Base-by-base conservation (phyloP, 208 protist genomes). In the Crithidia brevicula region DNA sequence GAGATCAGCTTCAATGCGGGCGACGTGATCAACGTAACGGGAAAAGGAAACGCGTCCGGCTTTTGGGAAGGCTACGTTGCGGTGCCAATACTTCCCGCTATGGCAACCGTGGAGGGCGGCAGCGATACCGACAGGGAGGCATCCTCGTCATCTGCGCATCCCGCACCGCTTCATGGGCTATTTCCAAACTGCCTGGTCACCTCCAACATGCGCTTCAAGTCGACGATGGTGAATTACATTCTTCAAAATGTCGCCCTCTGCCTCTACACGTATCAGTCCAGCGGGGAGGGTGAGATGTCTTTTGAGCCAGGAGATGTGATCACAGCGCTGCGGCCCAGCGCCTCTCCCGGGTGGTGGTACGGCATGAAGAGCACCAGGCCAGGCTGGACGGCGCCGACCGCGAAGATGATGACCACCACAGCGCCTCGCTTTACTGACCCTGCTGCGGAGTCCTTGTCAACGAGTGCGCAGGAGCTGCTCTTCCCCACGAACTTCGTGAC, bases 1-100 rank as follows among this genome's bases (percentile, higher is more conserved):
- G 92, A 98, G 61, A 87, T 97, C 30, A 91, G 84, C 66, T 98
- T 98, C 73, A 72, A 57, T 18, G 72, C 78, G n/a, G 89, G 88
- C 13, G 94, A 94, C 51, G 72, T 96, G 22, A 92, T 97, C 53
- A 73, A 74, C 25, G 88, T 96, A n/a, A 90, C 82, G 3, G 77
- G 72, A 15, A 95, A 97, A 70, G 84, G 77, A 23, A 68, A 75
- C 36, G 77, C 82, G 31, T 89, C 83, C 22, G 94, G 94, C 4
- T 97, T 88, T 78, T 96, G 92, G 92, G 64, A 91, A 46, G 94
- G 94, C 23, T 88, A 86, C 60, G 81, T 93, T 10, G 74, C 65
- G 8, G 63, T 57, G 20, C 72, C 64, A 1, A 45, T 66, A 4
- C 18, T 47, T 11, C 47, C 70, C 10, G 53, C 62, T 18, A 33